Percentiles rank a stretch among this genome's conserved stretches.
Conservation (phyloP, 208 protist species). For the Entamoeba invadens region DNA sequence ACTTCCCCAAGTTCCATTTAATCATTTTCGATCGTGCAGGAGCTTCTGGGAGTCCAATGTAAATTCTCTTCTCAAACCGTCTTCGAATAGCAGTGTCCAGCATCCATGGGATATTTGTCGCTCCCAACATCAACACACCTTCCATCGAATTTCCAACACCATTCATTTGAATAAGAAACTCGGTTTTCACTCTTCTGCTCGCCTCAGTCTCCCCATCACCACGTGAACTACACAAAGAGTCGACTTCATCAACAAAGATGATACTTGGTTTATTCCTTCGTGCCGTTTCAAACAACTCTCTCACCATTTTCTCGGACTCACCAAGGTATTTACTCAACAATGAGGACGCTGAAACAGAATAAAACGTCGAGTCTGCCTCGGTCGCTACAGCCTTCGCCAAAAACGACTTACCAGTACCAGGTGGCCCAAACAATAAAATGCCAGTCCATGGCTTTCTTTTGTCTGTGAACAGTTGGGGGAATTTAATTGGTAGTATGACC, state of each 20-base stretch:
- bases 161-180: conserved; percentile 89
- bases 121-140: conserved; percentile 51
- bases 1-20: conserved; percentile 76
- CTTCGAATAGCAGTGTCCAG: conserved; percentile 57
- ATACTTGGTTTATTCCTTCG: conserved; percentile 71
- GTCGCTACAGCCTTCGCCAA: conserved; percentile 58
- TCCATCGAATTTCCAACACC: conserved; percentile 35
- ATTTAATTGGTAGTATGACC: conserved; percentile 74
- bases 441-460: conserved; percentile 62
- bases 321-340: conserved; percentile 69
- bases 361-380: conserved; percentile 61
- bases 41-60: conserved; percentile 65
- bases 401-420: conserved; percentile 72
- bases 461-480: conserved; percentile 81
- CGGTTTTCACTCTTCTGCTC: conserved; percentile 85
- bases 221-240: conserved; percentile 74
- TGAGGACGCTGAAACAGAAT: conserved; percentile 48
- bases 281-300: conserved; percentile 82
- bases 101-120: conserved; percentile 63
- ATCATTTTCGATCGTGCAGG: conserved; percentile 55
- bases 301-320: conserved; percentile 83
- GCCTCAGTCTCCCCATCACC: conserved; percentile 61
- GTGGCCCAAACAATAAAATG: conserved; percentile 66
- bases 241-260: conserved; percentile 99
- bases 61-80: conserved; percentile 61